Conservation (phyloP, 2,329 filamentous ascomycete species). For the Xylaria sp. region DNA sequence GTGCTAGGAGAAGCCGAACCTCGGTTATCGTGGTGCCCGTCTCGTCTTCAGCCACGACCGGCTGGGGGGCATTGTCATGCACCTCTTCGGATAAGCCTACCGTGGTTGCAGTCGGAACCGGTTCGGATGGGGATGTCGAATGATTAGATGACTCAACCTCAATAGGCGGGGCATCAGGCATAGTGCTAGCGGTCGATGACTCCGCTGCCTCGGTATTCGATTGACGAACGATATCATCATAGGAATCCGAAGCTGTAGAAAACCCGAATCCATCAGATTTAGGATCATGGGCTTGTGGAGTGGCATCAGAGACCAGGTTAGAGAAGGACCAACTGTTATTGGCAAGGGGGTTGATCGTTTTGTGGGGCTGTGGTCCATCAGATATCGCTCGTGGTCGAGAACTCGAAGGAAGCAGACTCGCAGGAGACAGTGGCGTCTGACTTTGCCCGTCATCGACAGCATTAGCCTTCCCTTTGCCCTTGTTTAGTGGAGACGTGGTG, state of each 20-base stretch:
- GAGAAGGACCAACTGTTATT: conserved; percentile 67
- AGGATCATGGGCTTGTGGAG: not conserved
- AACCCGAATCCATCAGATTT: not conserved
- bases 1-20: conserved; percentile 8
- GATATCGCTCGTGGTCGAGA: conserved; percentile 60
- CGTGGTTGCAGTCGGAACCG: not conserved
- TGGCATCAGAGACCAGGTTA: conserved; percentile 14
- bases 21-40: conserved; percentile 6
- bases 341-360: conserved; percentile 57
- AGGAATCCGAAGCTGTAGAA: not conserved
- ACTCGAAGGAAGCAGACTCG: conserved; percentile 9
- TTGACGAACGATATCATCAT: not conserved
- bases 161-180: not conserved
- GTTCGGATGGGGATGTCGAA: conserved; percentile 5
- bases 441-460: not conserved
- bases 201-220: conserved; percentile 1
- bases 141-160: not conserved
- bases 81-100: not conserved
- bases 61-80: not conserved
- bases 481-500: conserved; percentile 12
- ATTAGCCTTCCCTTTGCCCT: conserved; percentile 34
- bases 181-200: not conserved
- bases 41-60: not conserved
- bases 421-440: conserved; percentile 6
- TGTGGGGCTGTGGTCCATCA: conserved; percentile 57